Evolutionary conservation across 768 basidiomycete species (phyloP), one percentile per base, ranked within the genome.

Genomic region (Auricularia heimuer): DNA sequence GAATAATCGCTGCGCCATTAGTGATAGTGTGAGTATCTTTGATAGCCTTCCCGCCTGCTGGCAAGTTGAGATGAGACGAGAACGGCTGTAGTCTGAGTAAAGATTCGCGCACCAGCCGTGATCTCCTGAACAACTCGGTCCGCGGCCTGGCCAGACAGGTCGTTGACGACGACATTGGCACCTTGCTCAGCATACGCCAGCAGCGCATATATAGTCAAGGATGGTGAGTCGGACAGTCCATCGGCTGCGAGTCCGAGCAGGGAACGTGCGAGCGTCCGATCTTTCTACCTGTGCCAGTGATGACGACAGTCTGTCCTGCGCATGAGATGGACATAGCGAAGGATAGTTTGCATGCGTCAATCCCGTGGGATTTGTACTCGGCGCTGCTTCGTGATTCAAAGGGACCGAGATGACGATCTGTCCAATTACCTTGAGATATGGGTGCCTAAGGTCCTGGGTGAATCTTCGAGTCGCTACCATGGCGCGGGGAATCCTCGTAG

Each of bases 281-380:
- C 16, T 97, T 97, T 66, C 94, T 93, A 12, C 97, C 97, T 51
- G 94, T 95, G 58, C 97, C 97, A 51, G 97, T 99, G 68, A 98
- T 79, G 67, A 99, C 83, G 65, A 94, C 90, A 16, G 91, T 93
- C 63, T 95, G 90, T 65, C 87, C 87, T 75, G 89, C 86, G 81
- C 93, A 96, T 2, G 88, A 90, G 11, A 87, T 29, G 29, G 29
- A 29, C 29, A 29, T 29, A 29, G 29, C 29, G 29, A 29, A 29
- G 29, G 29, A 29, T 29, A 29, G 29, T 29, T 29, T 29, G 29
- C 29, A 29, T 29, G 29, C 29, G 29, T 29, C 29, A 29, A 29
- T 29, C 29, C 29, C 29, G 29, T 29, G 29, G 29, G 29, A 29
- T 29, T 29, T 29, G 29, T 29, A 29, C 29, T 29, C 29, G 29